Evolutionary conservation across 441 rosid species (phyloP).

Genomic region (Populus hybrid): DNA sequence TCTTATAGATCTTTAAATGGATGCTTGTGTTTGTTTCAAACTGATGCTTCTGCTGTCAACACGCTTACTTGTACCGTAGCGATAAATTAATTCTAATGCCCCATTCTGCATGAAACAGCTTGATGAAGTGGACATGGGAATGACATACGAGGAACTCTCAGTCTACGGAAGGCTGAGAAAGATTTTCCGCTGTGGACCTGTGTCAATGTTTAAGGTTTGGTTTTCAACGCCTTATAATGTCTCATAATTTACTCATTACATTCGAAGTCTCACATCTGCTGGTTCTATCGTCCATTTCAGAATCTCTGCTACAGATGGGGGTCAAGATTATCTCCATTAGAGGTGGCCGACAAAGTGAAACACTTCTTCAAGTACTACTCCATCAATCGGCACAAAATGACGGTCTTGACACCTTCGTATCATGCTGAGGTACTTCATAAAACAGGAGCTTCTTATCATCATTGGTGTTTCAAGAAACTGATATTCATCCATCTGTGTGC

Average conservation of each 20-base stretch:
- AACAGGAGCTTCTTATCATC: neutral
- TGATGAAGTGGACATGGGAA: constrained; percentile 99
- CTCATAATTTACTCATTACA: neutral
- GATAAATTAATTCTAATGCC: neutral
- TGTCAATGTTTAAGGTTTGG: constrained; percentile 81
- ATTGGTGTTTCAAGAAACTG: neutral
- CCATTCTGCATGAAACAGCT: constrained; percentile 50
- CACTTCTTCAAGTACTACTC: constrained; percentile 91
- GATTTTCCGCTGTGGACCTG: constrained; percentile 92
- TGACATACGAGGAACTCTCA: constrained; percentile 97
- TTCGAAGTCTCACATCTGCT: constrained; percentile 4
- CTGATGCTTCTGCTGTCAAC: neutral
- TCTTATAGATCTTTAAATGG: neutral
- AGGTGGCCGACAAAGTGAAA: constrained; percentile 89
- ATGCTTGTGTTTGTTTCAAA: neutral
- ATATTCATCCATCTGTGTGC: constrained; percentile 14
- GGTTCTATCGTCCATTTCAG: constrained; percentile 33
- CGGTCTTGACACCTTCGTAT: constrained; percentile 84
- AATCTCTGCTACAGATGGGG: constrained; percentile 97
- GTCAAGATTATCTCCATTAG: constrained; percentile 63
- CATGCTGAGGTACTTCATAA: constrained; percentile 70
- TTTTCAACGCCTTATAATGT: neutral
- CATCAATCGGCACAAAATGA: constrained; percentile 92
- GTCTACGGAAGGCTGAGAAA: constrained; percentile 87
- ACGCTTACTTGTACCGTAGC: neutral